A percentile compares a stretch with the other conserved stretches of the same genome.
Evolutionary conservation across 2,329 filamentous ascomycete species (phyloP).

Genomic region (Akanthomyces lecanii): DNA sequence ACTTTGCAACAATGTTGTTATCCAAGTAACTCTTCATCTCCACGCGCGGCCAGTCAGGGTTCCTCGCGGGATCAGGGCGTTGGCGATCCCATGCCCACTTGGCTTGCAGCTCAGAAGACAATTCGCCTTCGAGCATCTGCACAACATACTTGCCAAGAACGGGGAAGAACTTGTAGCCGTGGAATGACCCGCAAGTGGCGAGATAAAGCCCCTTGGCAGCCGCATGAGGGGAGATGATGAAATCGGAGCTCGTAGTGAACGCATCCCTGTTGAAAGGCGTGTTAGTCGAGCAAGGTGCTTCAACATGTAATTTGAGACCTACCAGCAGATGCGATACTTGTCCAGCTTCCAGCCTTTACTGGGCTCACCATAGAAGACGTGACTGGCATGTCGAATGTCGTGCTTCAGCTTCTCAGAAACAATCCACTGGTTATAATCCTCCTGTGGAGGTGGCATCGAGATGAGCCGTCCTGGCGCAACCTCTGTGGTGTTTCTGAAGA

Average conservation of each 20-base stretch:
- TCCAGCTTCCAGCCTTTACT: conserved; percentile 54
- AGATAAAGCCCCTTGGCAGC: conserved; percentile 52
- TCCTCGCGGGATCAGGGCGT: conserved; percentile 47
- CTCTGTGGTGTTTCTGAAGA: conserved; percentile 53
- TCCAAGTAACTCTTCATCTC: conserved; percentile 53
- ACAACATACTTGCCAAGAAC: conserved; percentile 58
- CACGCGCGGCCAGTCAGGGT: conserved; percentile 52
- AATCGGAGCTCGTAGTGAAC: conserved; percentile 57
- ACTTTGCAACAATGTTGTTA: conserved; percentile 22
- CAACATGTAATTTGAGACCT: conserved; percentile 25
- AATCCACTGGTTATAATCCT: conserved; percentile 61
- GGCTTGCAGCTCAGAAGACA: conserved; percentile 39
- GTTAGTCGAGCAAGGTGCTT: not conserved
- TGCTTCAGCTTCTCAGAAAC: conserved; percentile 51
- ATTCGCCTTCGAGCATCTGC: conserved; percentile 47
- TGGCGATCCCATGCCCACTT: conserved; percentile 59
- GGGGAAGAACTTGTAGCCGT: conserved; percentile 65
- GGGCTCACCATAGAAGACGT: conserved; percentile 56
- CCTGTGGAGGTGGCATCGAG: conserved; percentile 51
- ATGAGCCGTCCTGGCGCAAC: conserved; percentile 49
- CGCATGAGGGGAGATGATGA: conserved; percentile 56
- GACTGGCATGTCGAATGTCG: conserved; percentile 54
- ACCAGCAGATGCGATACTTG: conserved; percentile 65
- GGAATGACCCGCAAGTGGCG: conserved; percentile 62
- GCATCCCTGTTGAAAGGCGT: conserved; percentile 50